Evolutionary conservation across 306 rosid species (phyloP), one percentile per base, ranked within the genome.

Genomic region (Lupinus albus): DNA sequence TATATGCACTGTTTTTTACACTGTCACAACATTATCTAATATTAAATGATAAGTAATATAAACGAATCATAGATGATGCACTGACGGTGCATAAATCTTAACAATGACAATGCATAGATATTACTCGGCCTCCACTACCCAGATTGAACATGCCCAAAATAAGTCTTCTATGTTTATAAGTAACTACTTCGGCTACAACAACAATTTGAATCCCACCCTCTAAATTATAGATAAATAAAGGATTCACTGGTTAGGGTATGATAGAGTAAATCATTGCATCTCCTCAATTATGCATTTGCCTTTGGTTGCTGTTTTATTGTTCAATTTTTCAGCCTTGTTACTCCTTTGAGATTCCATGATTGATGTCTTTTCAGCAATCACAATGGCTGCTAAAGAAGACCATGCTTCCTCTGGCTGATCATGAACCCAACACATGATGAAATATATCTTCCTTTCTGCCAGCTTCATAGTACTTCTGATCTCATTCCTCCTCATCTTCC

Each of bases 351-450:
- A 81, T 41, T 80, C 82, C 82, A 84, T 53, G 30, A 79, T 83
- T 4, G 89, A 86, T 49, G 75, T 56, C 61, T 84, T 88, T 81
- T 88, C 96, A 28, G 84, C 85, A 45, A 70, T 67, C 14, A 84
- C 81, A 53, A 88, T 77, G 62, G 89, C 82, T 14, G 82, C 91
- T 61, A 88, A 76, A 65, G 94, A 73, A 53, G 87, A 80, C 98
- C 93, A 89, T 30, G 82, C 89, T 79, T 89, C 97, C 21, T 68
- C 56, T 0, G 85, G 86, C 77, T 89, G 98, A 81, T 87, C 96
- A 38, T 85, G 87, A 47, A 89, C 96, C 96, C 96, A 89, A 75
- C 89, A 92, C 95, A 85, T 84, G 50, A 87, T 77, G 83, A 89
- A 92, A 75, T 75, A 82, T 59, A 79, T 60, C 83, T 89, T 93